Conservation (phyloP, 2,329 filamentous ascomycete species). For the Magnaporthiopsis incrustans region DNA sequence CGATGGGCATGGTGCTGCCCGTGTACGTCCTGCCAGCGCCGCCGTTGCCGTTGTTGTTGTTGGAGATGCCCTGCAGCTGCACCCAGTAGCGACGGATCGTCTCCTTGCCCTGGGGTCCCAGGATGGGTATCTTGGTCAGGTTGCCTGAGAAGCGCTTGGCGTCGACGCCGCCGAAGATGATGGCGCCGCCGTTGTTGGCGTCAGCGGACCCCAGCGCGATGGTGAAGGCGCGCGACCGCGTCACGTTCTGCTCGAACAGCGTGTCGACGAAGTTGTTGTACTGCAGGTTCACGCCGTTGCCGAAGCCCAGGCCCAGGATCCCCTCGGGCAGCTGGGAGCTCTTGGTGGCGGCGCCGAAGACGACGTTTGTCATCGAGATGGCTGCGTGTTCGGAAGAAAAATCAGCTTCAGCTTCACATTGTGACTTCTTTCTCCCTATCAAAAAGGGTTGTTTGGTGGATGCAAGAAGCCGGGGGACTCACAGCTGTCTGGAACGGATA, state of each 20-base stretch:
- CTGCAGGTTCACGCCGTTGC: conserved; percentile 18
- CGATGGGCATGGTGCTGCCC: conserved; percentile 17
- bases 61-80: conserved; percentile 17
- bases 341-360: conserved; percentile 22
- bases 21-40: conserved; percentile 14
- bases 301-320: conserved; percentile 25
- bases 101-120: conserved; percentile 21
- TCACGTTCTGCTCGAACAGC: conserved; percentile 19
- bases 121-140: conserved; percentile 34
- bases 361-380: conserved; percentile 17
- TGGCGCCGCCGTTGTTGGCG: conserved; percentile 13
- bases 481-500: conserved; percentile 21
- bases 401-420: background rate
- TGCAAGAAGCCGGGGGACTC: conserved; percentile 2
- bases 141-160: conserved; percentile 35
- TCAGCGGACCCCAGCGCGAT: conserved; percentile 15
- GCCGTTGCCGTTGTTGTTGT: background rate
- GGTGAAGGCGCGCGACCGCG: conserved; percentile 15
- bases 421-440: no score
- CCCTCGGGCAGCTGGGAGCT: conserved; percentile 22
- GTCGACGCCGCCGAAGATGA: conserved; percentile 32
- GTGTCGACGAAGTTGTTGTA: conserved; percentile 23
- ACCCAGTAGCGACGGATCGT: conserved; percentile 26
- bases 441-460: background rate
- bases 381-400: conserved; percentile 9